Base-by-base conservation (phyloP, 768 basidiomycete species). In the Lentinula lateritia region DNA sequence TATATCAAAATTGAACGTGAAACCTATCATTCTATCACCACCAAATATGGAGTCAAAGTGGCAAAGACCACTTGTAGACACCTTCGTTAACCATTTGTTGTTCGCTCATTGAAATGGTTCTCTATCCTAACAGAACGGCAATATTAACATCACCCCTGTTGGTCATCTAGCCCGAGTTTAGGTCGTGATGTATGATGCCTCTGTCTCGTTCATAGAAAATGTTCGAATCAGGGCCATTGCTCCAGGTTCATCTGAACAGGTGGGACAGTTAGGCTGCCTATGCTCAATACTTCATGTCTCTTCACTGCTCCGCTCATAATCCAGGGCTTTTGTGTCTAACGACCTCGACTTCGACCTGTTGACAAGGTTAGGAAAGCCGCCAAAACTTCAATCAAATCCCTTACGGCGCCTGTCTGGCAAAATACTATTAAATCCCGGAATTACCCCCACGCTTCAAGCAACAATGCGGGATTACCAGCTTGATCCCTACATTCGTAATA, bases 301-400 rank as follows among this genome's bases (percentile, higher is more conserved):
- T 80, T 80, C 68, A 69, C 69, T 48, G 45, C 68, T 34, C 80
- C 80, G 0, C 52, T 68, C n/a, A 79, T 82, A 68, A 81, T 64
- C 76, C 79, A 1, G 73, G 73, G 56, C 77, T 79, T 71, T 72
- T 76, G 34, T 63, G 34, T 63, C 48, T 32, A 61, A 63, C 16
- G 53, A 42, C 4, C 61, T 63, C 52, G 69, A 42, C 4, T 63
- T 63, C 52, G 69, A 68, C 57, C 55, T 68, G 20, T 50, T 56
- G 13, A 60, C 61, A 16, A 64, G 28, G 28, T 68, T 52, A 54
- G 53, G 9, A 36, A 64, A 43, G 68, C 62, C 3, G 53, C 69
- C 20, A 63, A 63, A 39, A 60, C 53, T 12, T 65, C 39, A 4
- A n/a, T 52, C 32, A 45, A 42, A 28, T 68, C 69, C 53, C 39